Evolutionary conservation across 2,329 filamentous ascomycete genomes (phyloP).

Genomic region (Coniochaeta ligniaria): DNA sequence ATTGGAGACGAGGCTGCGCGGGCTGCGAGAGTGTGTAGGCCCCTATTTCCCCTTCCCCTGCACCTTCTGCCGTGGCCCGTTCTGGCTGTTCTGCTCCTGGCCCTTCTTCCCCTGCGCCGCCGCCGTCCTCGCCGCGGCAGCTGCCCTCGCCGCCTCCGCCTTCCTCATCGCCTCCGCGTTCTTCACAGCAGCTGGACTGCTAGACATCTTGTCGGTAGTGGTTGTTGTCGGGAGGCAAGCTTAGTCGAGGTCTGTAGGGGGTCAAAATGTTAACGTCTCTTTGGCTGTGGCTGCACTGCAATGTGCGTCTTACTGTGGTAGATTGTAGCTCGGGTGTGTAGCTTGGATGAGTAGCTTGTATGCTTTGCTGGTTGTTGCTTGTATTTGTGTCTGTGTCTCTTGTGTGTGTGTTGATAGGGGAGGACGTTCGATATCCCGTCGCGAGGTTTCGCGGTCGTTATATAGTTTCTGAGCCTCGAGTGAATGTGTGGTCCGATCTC

Average conservation of each 20-base stretch:
- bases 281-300: neutral
- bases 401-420: neutral
- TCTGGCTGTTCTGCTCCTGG: neutral
- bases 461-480: neutral
- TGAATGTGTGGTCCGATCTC: too few relatives aligned
- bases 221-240: neutral
- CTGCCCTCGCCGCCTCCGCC: neutral
- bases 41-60: neutral
- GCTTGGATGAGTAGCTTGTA: too few relatives aligned
- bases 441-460: neutral
- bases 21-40: too few relatives aligned
- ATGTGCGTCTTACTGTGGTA: too few relatives aligned
- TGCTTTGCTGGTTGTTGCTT: too few relatives aligned
- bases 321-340: neutral
- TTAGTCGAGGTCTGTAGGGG: neutral
- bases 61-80: neutral
- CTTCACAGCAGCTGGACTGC: neutral
- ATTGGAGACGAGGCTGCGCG: too few relatives aligned
- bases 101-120: conserved; percentile 1
- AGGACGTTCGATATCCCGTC: neutral
- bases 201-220: neutral
- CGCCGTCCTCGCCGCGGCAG: conserved; percentile 1
- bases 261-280: neutral
- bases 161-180: neutral
- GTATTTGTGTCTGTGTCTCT: neutral